These are phyloP conservation scores for Fusarium secorum DNA, from an alignment of 2,329 filamentous ascomycete genomes.

Conservation along the genomic window DNA sequence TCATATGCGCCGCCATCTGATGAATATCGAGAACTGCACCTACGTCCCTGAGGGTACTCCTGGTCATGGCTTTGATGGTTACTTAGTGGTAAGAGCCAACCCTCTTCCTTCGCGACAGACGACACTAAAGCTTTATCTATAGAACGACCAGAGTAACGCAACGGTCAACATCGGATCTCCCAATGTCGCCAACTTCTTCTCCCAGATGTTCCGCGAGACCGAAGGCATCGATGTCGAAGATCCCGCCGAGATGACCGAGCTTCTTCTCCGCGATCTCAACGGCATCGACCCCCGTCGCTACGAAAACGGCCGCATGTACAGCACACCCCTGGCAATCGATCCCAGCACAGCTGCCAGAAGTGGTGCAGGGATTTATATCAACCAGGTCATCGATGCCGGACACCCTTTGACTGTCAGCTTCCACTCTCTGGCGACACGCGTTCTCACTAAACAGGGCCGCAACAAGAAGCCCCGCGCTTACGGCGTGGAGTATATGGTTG, in stretches of 20 bases:
- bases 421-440: not conserved
- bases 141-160: not conserved
- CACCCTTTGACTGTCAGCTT: conserved; percentile 3
- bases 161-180: not conserved
- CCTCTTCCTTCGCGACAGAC: fast-evolving
- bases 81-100: not conserved
- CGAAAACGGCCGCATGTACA: not conserved
- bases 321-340: not conserved
- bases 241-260: not conserved
- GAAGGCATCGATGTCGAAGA: not conserved
- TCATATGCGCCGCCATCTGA: not conserved
- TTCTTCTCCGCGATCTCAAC: not conserved
- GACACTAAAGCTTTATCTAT: fast-evolving
- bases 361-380: not conserved
- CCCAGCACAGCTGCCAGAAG: not conserved
- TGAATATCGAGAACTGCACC: not conserved
- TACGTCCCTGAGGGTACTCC: not conserved
- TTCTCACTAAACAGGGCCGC: not conserved
- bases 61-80: not conserved
- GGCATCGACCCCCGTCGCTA: not conserved
- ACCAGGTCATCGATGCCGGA: not conserved
- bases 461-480: not conserved
- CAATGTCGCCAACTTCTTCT: not conserved
- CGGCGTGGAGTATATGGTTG: conserved; percentile 10
- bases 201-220: not conserved